phyloP scores from a whole-genome alignment of 768 basidiomycete species.

The Chalciporus chontae region DNA sequence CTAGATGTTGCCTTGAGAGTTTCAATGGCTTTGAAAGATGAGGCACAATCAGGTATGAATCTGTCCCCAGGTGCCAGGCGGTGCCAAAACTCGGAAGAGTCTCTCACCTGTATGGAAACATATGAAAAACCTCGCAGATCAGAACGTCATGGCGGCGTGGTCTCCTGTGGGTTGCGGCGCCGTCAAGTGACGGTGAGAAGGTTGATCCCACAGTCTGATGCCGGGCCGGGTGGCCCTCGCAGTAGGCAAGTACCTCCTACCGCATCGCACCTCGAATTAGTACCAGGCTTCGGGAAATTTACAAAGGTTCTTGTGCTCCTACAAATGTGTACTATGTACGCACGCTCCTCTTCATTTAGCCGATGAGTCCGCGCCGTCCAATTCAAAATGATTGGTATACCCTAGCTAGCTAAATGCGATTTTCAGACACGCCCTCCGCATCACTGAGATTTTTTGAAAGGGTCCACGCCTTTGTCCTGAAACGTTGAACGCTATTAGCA shows the following conservation, averaged over 20 bases:
- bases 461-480: slow-evolving; percentile 2
- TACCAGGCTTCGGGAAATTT: not conserved
- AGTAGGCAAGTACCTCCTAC: not conserved
- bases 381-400: too few species aligned
- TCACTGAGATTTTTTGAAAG: not conserved
- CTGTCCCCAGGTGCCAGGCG: not conserved
- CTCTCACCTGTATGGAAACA: not conserved
- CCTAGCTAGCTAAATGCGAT: too few species aligned
- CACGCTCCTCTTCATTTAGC: too few species aligned
- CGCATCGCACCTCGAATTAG: not conserved
- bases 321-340: too few species aligned
- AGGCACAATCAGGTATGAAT: not conserved
- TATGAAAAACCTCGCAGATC: not conserved
- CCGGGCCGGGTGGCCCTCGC: not conserved
- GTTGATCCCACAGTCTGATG: not conserved
- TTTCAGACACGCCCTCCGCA: too few species aligned
- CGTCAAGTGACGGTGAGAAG: too few species aligned
- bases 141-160: not conserved
- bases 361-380: too few species aligned
- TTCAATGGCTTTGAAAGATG: not conserved
- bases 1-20: not conserved
- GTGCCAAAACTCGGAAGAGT: not conserved
- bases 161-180: too few species aligned
- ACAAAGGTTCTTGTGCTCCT: not conserved
- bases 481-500: not conserved